A percentile compares a stretch with the other conserved stretches of the same genome.
Evolutionary conservation across 2,329 filamentous ascomycete genomes (phyloP).

Genomic region (Phialophora tarda): DNA sequence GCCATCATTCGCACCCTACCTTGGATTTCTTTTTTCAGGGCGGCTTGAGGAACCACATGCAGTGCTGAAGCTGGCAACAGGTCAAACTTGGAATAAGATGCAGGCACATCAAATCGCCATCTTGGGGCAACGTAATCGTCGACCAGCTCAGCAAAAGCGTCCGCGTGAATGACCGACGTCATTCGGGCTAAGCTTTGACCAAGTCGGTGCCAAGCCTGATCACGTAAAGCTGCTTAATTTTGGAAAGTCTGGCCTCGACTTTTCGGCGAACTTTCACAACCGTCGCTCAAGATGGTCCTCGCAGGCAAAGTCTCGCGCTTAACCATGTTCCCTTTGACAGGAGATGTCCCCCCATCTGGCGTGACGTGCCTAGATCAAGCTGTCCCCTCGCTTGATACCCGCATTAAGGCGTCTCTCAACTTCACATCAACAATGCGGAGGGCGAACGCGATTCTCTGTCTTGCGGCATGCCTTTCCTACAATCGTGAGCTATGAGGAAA

Average conservation of each 20-base stretch:
- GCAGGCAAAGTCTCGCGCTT: not conserved
- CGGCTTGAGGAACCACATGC: not conserved
- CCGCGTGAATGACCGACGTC: not conserved
- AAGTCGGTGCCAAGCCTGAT: too few relatives aligned
- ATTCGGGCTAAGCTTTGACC: slow-evolving; percentile 13
- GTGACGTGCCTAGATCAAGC: not conserved
- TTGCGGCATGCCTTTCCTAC: not conserved
- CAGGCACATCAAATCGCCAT: slow-evolving; percentile 1
- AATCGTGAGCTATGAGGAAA: not conserved
- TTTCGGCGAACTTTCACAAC: not conserved
- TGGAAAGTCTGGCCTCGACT: not conserved
- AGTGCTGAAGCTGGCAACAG: not conserved
- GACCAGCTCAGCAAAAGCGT: slow-evolving; percentile 5
- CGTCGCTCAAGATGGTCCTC: not conserved
- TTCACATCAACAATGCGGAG: not conserved
- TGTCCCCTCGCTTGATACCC: not conserved
- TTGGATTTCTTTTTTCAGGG: not conserved
- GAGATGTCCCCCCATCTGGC: not conserved
- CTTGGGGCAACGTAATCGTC: slow-evolving; percentile 15
- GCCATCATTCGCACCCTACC: not conserved
- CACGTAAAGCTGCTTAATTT: not conserved
- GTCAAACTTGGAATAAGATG: slow-evolving; percentile 22
- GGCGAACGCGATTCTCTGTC: not conserved
- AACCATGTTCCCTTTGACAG: not conserved
- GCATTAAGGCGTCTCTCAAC: not conserved